Conservation (phyloP, 371 early-diverging fungal genomes). For the Nematocida major region DNA sequence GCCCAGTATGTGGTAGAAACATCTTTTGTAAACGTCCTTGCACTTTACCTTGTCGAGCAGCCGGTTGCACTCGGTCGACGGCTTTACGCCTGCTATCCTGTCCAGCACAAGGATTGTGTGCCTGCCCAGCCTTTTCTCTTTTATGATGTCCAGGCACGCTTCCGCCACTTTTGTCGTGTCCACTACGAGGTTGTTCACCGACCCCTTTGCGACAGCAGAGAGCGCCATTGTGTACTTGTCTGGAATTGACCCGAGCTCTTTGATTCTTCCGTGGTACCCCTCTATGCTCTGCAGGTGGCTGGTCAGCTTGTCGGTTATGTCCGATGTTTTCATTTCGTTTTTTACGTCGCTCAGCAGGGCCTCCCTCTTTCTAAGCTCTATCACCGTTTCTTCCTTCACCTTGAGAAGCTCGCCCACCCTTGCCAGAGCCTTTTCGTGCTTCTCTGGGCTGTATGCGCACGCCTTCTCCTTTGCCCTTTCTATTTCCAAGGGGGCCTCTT, state of each 20-base stretch:
- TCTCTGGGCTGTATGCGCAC: constrained; percentile 25
- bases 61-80: constrained; percentile 65
- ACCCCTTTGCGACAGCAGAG: constrained; percentile 75
- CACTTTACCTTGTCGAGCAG: constrained; percentile 81
- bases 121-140: constrained; percentile 75
- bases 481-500: neutral
- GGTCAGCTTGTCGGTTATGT: constrained; percentile 29
- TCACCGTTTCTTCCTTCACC: constrained; percentile 16
- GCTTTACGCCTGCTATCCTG: constrained; percentile 60
- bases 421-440: constrained; percentile 38
- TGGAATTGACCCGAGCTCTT: constrained; percentile 84
- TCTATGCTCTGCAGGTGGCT: constrained; percentile 41
- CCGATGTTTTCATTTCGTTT: neutral
- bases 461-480: neutral
- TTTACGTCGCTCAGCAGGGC: neutral
- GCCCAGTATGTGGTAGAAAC: constrained; percentile 78
- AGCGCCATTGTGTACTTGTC: constrained; percentile 87
- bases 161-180: constrained; percentile 82
- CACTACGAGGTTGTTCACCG: constrained; percentile 83
- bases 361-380: constrained; percentile 26
- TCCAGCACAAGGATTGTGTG: constrained; percentile 81
- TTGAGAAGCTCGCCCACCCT: constrained; percentile 1
- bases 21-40: constrained; percentile 70
- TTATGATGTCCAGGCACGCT: constrained; percentile 79
- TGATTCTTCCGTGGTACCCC: constrained; percentile 73